Conservation (phyloP, 148 eudicot genomes). For the Salicornia ramosissima region DNA sequence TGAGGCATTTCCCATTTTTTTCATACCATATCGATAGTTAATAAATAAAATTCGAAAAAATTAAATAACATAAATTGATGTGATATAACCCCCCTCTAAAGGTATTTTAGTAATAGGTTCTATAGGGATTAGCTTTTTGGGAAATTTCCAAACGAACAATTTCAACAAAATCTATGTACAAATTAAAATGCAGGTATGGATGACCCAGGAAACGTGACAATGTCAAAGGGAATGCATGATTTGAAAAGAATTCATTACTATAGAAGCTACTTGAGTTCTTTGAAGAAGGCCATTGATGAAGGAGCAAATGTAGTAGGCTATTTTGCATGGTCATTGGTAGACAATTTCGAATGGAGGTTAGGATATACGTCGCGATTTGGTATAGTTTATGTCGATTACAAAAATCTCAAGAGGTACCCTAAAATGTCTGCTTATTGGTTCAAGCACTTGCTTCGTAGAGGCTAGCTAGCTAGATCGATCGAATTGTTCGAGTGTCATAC, state of each 20-base stretch:
- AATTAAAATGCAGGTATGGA: conserved; percentile 70
- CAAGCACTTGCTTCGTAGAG: conserved; percentile 41
- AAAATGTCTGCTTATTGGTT: conserved; percentile 92
- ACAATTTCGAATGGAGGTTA: conserved; percentile 86
- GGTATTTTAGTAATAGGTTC: too few species aligned
- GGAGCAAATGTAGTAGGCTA: conserved; percentile 88
- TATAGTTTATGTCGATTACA: conserved; percentile 81
- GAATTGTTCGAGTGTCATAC: conserved; percentile 3
- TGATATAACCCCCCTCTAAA: too few species aligned
- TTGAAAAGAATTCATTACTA: conserved; percentile 64
- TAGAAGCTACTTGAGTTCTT: conserved; percentile 47
- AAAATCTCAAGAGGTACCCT: conserved; percentile 68
- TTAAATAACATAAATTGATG: too few species aligned
- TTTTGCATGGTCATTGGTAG: conserved; percentile 92
- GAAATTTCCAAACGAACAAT: too few species aligned
- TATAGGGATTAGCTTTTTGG: too few species aligned
- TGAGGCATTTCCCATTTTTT: too few species aligned
- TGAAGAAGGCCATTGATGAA: conserved; percentile 63
- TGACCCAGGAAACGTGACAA: conserved; percentile 70
- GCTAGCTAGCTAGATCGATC: too few species aligned
- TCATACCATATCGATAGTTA: too few species aligned
- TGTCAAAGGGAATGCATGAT: conserved; percentile 52
- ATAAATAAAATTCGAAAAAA: too few species aligned
- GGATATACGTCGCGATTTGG: conserved; percentile 95
- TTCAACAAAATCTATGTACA: too few species aligned